These are phyloP conservation scores for Neopestalotiopsis sp. DNA, from an alignment of 2,329 filamentous ascomycete genomes.

Conservation along the genomic window DNA sequence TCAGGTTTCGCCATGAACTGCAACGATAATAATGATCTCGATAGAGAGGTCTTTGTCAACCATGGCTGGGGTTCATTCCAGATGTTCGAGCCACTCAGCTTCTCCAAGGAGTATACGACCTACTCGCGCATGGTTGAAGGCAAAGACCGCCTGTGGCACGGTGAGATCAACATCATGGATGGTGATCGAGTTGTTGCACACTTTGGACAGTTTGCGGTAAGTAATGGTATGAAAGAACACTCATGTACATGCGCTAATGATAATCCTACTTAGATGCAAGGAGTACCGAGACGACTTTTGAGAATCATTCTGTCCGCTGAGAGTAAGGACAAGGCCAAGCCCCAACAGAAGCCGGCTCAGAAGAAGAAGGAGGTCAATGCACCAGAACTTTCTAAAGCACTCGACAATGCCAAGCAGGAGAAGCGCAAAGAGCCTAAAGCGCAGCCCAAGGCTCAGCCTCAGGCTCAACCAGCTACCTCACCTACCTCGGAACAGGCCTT, in stretches of 20 bases:
- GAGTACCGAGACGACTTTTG: background rate
- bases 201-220: slow-evolving; percentile 24
- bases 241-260: background rate
- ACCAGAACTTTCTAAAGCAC: background rate
- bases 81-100: slow-evolving; percentile 25
- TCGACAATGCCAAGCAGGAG: background rate
- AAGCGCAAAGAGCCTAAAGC: background rate
- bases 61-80: slow-evolving; percentile 31
- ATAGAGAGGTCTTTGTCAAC: slow-evolving; percentile 30
- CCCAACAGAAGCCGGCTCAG: background rate
- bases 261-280: background rate
- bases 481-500: slow-evolving; percentile 15
- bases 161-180: slow-evolving; percentile 25
- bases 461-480: background rate
- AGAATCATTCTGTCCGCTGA: background rate
- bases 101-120: slow-evolving; percentile 23
- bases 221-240: slow-evolving; percentile 19
- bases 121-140: slow-evolving; percentile 27
- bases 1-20: slow-evolving; percentile 31
- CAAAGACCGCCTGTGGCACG: slow-evolving; percentile 24
- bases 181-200: slow-evolving; percentile 25
- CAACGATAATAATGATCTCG: slow-evolving; percentile 28
- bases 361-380: background rate
- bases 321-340: slow-evolving; percentile 3
- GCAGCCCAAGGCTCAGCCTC: background rate